Percentiles rank a stretch among this genome's conserved stretches.
Conservation (phyloP, 1,284 basidiomycete genomes). For the Tylopilus sp. region DNA sequence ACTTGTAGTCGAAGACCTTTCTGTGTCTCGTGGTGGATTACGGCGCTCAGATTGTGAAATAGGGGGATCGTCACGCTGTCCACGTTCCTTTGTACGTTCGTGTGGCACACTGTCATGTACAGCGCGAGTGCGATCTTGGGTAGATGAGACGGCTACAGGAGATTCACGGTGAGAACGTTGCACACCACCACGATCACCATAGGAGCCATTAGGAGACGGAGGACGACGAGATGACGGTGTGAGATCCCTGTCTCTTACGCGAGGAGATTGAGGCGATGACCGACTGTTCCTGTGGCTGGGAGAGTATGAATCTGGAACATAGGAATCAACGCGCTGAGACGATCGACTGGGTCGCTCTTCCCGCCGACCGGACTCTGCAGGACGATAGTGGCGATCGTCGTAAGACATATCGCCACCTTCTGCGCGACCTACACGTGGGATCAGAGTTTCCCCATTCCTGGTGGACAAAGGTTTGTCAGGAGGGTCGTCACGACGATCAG, state of each 20-base stretch:
- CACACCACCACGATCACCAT: constrained; percentile 22
- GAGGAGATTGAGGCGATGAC: constrained; percentile 21
- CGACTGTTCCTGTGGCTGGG: constrained; percentile 22
- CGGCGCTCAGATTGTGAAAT: constrained; percentile 32
- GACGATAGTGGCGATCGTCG: constrained; percentile 64
- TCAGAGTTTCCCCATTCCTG: constrained; percentile 25
- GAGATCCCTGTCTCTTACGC: constrained; percentile 24
- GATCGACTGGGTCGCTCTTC: constrained; percentile 27
- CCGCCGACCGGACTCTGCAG: constrained; percentile 35
- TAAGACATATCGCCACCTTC: constrained; percentile 37
- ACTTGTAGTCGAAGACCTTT: constrained; percentile 58
- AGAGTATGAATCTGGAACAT: constrained; percentile 32
- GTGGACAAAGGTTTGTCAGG: constrained; percentile 25
- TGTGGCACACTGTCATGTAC: constrained; percentile 11
- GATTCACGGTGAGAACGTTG: constrained; percentile 31
- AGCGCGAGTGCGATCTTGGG: constrained; percentile 25
- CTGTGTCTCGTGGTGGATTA: constrained; percentile 37
- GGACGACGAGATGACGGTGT: constrained; percentile 20
- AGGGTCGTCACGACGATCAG: constrained; percentile 26
- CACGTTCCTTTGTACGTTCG: constrained; percentile 25
- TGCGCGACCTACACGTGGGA: constrained; percentile 29
- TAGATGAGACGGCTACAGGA: constrained; percentile 16
- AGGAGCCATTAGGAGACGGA: constrained; percentile 20
- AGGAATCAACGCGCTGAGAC: constrained; percentile 31
- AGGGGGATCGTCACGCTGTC: constrained; percentile 25